Evolutionary conservation across 306 rosid species (phyloP), one percentile per base, ranked within the genome.

Genomic region (Lotus japonicus): DNA sequence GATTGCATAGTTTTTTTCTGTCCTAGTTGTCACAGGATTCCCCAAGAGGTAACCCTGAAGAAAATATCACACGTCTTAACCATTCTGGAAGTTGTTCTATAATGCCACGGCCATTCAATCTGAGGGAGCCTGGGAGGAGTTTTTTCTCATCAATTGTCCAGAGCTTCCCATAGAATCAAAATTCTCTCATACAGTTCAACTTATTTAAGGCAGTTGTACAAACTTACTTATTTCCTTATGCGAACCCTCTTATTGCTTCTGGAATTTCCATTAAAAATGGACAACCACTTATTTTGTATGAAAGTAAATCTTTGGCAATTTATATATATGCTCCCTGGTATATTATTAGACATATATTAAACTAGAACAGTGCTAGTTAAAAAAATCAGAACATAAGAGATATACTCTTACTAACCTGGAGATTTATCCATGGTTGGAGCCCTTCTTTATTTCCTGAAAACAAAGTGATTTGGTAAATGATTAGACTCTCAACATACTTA

Each of bases 11-110:
- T 82, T 78, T 0, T 0, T 0, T n/a, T 58, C 52, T 0, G 21
- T 16, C 11, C 13, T 1, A 23, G 7, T 23, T 17, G 87, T 88
- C 4, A 1, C 0, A 4, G 86, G 64, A 60, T 88, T 86, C 21
- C 95, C 95, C 5, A 74, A 16, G 36, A 82, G 2, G 65, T 86
- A 91, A 42, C 97, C 97, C 90, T 91, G 71, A 14, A 55, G 18
- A 48, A 62, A 77, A 61, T 2, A 26, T n/a, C 5, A 9, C 17
- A 43, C 23, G 9, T 43, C 35, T 66, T 12, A 54, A 11, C 41
- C 8, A 17, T 21, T 21, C 23, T 21, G 23, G 4, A 55, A 57
- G 28, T 0, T 55, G 14, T 36, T 52, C 2, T 45, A 14, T 28
- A 59, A 17, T 16, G 14, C 38, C 1, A 15, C 15, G 42, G 23